These are phyloP conservation scores for Dichomitus squalens DNA, from an alignment of 1,284 basidiomycete genomes.

Conservation along the genomic window DNA sequence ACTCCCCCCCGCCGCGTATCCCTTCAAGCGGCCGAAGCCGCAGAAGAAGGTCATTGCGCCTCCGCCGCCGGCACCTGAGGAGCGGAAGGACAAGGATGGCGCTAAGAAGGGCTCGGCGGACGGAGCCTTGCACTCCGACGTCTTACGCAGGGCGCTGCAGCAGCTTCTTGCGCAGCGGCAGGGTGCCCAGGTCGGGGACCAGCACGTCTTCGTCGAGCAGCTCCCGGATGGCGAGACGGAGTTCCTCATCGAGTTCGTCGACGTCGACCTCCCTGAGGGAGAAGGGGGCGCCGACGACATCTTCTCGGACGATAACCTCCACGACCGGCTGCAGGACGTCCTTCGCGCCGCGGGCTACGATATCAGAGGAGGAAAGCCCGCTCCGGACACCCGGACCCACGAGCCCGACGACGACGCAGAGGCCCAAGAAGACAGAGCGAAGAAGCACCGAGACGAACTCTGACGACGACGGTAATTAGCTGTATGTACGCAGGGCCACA, in stretches of 20 bases:
- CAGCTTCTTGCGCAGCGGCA: constrained; percentile 39
- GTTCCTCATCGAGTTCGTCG: constrained; percentile 57
- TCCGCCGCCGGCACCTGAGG: constrained; percentile 30
- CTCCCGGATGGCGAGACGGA: constrained; percentile 49
- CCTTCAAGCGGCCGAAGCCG: constrained; percentile 49
- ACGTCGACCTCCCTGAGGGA: constrained; percentile 23
- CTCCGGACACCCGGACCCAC: too few relatives aligned
- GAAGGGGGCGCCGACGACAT: constrained; percentile 31
- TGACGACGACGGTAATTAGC: constrained; percentile 22
- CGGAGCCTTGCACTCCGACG: constrained; percentile 23
- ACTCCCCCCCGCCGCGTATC: constrained; percentile 55
- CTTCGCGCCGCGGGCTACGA: constrained; percentile 45
- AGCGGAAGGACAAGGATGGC: constrained; percentile 6
- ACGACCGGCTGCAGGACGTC: constrained; percentile 38
- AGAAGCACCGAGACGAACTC: constrained; percentile 42
- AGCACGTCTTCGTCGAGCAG: constrained; percentile 42
- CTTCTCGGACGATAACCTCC: constrained; percentile 31
- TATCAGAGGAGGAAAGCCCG: constrained; percentile 32
- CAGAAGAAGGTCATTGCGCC: constrained; percentile 50
- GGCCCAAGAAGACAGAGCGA: constrained; percentile 22
- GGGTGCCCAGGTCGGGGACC: constrained; percentile 31
- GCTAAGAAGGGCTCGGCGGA: constrained; percentile 7
- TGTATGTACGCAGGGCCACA: not conserved
- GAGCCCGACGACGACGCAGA: constrained; percentile 19
- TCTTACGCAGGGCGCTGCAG: constrained; percentile 41